phyloP scores from a whole-genome alignment of 257 asterid species.

The Solanum ossicruentum region DNA sequence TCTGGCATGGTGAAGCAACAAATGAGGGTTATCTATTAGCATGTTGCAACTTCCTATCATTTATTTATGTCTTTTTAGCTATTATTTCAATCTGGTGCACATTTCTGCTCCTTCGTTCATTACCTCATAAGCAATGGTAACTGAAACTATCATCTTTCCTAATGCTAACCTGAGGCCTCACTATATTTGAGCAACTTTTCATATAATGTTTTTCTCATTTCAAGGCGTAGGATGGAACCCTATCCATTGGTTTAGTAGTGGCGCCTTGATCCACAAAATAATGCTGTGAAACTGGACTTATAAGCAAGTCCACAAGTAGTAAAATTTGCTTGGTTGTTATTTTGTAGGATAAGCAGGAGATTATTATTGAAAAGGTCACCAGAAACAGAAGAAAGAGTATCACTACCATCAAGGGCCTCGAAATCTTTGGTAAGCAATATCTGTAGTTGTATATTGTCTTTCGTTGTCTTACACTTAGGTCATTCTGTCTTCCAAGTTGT shows the following conservation, averaged over 20 bases:
- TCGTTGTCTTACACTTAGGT: not conserved
- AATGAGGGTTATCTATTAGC: not conserved
- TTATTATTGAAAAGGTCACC: constrained; percentile 82
- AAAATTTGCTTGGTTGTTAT: not conserved
- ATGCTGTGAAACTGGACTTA: not conserved
- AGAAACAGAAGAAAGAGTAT: constrained; percentile 93
- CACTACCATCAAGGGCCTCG: constrained; percentile 94
- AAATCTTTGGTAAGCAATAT: constrained; percentile 59
- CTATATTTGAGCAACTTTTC: not conserved
- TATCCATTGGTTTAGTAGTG: not conserved
- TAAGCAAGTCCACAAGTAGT: not conserved
- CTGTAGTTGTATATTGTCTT: not conserved
- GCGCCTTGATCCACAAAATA: not conserved
- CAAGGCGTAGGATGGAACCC: not conserved
- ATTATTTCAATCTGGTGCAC: not conserved
- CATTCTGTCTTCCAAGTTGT: not conserved
- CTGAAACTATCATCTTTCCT: not conserved
- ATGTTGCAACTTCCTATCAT: not conserved
- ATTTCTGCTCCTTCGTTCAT: not conserved
- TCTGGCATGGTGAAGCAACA: not conserved
- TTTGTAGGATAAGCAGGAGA: constrained; percentile 82
- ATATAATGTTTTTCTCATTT: not conserved
- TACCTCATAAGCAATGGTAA: not conserved
- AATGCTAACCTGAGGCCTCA: not conserved
- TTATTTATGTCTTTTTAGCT: not conserved